Conservation (phyloP, 2,329 filamentous ascomycete species). For the Colletotrichum somersetense region DNA sequence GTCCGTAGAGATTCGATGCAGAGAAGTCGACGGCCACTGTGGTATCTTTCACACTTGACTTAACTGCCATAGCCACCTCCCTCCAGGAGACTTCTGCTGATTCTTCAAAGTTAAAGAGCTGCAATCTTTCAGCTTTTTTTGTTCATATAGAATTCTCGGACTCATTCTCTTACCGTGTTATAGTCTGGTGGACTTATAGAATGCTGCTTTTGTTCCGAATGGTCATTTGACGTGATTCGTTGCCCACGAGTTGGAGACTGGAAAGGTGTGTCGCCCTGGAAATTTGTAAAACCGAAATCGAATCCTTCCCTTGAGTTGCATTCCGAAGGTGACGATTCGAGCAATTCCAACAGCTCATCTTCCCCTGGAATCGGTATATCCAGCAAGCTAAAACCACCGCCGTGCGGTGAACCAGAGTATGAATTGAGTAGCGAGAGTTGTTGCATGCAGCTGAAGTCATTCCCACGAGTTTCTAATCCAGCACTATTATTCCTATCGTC, state of each 20-base stretch:
- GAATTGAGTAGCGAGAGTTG: slow-evolving; percentile 10
- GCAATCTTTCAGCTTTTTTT: neutral
- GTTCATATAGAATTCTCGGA: too few relatives aligned
- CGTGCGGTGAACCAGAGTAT: neutral
- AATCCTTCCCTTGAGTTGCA: slow-evolving; percentile 16
- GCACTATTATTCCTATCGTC: neutral
- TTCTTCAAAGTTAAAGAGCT: slow-evolving; percentile 18
- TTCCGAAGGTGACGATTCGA: slow-evolving; percentile 28
- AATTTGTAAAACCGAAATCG: slow-evolving; percentile 16
- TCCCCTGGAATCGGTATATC: slow-evolving; percentile 30
- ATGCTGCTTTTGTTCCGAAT: neutral
- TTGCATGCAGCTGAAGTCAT: slow-evolving; percentile 15
- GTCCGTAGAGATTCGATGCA: slow-evolving; percentile 26
- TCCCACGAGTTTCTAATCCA: neutral
- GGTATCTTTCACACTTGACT: neutral
- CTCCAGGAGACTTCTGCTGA: neutral
- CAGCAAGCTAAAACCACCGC: neutral
- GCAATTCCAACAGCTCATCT: slow-evolving; percentile 30
- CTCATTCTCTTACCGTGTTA: slow-evolving; percentile 8
- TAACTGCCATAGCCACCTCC: neutral
- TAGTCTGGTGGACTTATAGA: slow-evolving; percentile 30
- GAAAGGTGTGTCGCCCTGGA: neutral
- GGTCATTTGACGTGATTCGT: neutral
- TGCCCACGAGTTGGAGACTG: neutral
- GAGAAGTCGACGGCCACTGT: slow-evolving; percentile 20